Evolutionary conservation across 2,329 filamentous ascomycete genomes (phyloP).

Genomic region (Colletotrichum trifolii): DNA sequence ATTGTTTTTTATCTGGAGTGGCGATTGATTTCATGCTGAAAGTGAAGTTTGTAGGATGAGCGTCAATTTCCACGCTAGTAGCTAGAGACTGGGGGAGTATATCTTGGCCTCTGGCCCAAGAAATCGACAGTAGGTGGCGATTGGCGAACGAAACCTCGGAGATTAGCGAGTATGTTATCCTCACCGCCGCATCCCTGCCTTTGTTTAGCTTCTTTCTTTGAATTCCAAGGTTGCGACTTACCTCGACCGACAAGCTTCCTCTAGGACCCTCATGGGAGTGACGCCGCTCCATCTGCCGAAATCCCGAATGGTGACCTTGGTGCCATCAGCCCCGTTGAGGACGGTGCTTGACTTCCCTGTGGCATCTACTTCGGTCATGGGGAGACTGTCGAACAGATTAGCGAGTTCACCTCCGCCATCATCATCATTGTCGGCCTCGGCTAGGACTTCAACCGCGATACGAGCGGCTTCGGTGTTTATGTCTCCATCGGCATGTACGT

Average conservation of each 20-base stretch:
- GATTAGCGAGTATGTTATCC: constrained; percentile 74
- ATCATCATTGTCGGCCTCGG: constrained; percentile 66
- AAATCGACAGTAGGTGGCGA: constrained; percentile 78
- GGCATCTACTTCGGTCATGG: constrained; percentile 68
- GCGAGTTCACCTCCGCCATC: constrained; percentile 52
- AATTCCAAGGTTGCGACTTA: constrained; percentile 45
- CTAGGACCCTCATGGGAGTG: constrained; percentile 79
- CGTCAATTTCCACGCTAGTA: constrained; percentile 52
- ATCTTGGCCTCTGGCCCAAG: constrained; percentile 81
- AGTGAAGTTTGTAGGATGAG: constrained; percentile 64
- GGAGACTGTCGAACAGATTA: constrained; percentile 70
- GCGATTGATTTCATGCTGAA: constrained; percentile 82
- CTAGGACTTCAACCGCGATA: constrained; percentile 69
- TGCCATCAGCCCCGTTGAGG: constrained; percentile 62
- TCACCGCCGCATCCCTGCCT: constrained; percentile 74
- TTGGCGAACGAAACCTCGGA: constrained; percentile 81
- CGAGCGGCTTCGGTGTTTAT: constrained; percentile 67
- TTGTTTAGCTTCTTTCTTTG: no score
- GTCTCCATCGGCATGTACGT: constrained; percentile 54
- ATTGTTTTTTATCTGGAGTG: constrained; percentile 81
- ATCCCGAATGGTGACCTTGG: constrained; percentile 75
- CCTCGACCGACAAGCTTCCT: constrained; percentile 89
- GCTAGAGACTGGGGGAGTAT: constrained; percentile 52
- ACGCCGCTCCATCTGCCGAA: constrained; percentile 87
- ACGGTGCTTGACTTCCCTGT: constrained; percentile 70